Base-by-base conservation (phyloP, 306 rosid species). In the Dicorynia guianensis region DNA sequence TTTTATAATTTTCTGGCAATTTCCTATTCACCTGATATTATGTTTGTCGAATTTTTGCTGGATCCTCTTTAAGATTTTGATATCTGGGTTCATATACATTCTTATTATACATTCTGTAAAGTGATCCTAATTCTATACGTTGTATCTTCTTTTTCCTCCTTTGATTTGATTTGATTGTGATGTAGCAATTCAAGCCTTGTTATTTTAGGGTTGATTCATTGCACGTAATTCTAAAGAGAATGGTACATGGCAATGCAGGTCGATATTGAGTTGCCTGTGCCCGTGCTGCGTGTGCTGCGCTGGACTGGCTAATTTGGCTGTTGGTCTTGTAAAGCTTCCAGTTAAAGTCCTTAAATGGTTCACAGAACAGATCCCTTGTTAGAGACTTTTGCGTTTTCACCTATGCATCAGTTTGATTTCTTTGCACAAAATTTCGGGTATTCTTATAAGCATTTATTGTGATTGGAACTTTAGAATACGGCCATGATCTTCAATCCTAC, bases 271-370 rank as follows among this genome's bases (percentile, higher is more conserved):
- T 78, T 89, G 96, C 63, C 62, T 89, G 79, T 93, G 98, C 75
- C 98, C 98, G 0, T 93, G 97, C 55, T 93, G 96, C 85, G 59
- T 85, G 11, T 91, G 98, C 69, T 87, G 84, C 6, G 36, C 81
- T 1, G 92, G 89, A 72, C 39, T 93, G 69, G 97, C 92, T 0
- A 91, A 91, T 65, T 34, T 93, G 84, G 98, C 97, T 5, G 62
- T 88, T 78, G 67, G 83, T 72, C 87, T 93, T n/a, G 80, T 93
- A 0, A 87, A 88, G 85, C 96, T 91, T 71, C 98, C 98, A 0
- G 39, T 93, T 8, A 83, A 71, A 62, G 44, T 88, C 33, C 77
- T 91, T 7, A 76, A 69, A 46, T 91, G 96, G 92, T 91, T 91
- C 83, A 89, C 74, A 12, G 79, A 76, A 1, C 74, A 86, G 68